Conservation (phyloP, 148 eudicot genomes). For the Bassia scoparia region DNA sequence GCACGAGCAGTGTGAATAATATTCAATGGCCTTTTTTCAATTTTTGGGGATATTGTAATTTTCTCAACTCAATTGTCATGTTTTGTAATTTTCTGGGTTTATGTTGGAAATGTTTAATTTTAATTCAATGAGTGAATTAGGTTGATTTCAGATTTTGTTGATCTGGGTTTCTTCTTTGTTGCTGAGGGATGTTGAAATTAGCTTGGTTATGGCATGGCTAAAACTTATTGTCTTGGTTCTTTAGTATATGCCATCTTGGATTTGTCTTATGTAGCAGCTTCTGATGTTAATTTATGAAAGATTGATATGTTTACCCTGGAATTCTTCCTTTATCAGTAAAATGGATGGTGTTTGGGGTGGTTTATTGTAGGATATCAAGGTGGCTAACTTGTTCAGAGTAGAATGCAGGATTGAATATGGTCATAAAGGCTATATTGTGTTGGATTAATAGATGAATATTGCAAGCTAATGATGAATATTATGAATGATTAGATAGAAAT, state of each 20-base stretch:
- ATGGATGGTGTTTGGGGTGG: not conserved
- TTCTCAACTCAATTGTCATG: slow-evolving; percentile 6
- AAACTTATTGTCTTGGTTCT: no score
- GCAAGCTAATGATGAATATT: no score
- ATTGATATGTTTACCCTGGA: not conserved
- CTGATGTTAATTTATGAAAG: not conserved
- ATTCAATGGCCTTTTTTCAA: not conserved
- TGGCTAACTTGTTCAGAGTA: no score
- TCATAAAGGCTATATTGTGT: no score
- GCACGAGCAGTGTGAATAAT: slow-evolving; percentile 60
- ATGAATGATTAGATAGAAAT: no score
- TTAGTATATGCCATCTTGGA: not conserved
- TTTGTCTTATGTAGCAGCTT: not conserved
- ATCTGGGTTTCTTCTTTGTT: not conserved
- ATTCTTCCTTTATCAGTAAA: not conserved
- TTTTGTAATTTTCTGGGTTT: slow-evolving; percentile 2
- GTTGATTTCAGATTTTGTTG: not conserved
- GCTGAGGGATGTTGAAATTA: no score
- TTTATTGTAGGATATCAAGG: no score
- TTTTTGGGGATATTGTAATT: not conserved
- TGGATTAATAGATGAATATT: no score
- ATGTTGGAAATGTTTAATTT: not conserved
- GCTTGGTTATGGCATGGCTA: no score
- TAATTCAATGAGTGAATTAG: not conserved
- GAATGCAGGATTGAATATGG: no score